Conservation (phyloP, 805 yeast genomes). For the Wickerhamiella alocasiicola region DNA sequence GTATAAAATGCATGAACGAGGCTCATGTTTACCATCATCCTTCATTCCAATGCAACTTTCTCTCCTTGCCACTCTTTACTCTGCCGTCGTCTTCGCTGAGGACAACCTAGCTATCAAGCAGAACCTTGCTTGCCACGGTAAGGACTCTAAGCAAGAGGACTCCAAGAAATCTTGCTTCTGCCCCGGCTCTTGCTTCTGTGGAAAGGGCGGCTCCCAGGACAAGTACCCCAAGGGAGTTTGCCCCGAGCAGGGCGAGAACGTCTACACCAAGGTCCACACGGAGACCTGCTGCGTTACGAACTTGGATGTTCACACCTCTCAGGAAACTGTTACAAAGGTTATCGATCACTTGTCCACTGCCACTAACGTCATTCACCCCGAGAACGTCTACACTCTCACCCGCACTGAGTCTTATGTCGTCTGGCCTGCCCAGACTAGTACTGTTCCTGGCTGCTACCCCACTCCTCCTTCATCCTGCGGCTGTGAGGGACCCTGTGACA, state of each 20-base stretch:
- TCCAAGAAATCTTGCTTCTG: slow-evolving; percentile 7
- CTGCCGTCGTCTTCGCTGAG: slow-evolving; percentile 6
- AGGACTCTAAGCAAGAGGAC: neutral
- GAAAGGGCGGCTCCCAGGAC: neutral
- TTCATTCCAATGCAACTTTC: slow-evolving; percentile 11
- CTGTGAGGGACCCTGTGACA: neutral
- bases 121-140: neutral
- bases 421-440: slow-evolving; percentile 10
- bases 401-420: slow-evolving; percentile 14
- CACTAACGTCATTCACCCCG: slow-evolving; percentile 12
- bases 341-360: slow-evolving; percentile 10
- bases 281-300: slow-evolving; percentile 7
- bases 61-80: slow-evolving; percentile 4
- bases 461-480: neutral
- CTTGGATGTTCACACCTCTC: slow-evolving; percentile 9
- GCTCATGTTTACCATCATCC: neutral
- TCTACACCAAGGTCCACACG: slow-evolving; percentile 3
- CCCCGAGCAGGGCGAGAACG: slow-evolving; percentile 10
- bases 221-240: slow-evolving; percentile 7
- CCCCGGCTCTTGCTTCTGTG: slow-evolving; percentile 10
- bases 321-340: slow-evolving; percentile 8
- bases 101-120: slow-evolving; percentile 1
- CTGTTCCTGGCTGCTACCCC: neutral
- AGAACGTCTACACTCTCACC: slow-evolving; percentile 12
- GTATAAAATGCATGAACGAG: slow-evolving; percentile 2